phyloP scores from a whole-genome alignment of 2,329 filamentous ascomycete species.

The Aspergillus sp. region DNA sequence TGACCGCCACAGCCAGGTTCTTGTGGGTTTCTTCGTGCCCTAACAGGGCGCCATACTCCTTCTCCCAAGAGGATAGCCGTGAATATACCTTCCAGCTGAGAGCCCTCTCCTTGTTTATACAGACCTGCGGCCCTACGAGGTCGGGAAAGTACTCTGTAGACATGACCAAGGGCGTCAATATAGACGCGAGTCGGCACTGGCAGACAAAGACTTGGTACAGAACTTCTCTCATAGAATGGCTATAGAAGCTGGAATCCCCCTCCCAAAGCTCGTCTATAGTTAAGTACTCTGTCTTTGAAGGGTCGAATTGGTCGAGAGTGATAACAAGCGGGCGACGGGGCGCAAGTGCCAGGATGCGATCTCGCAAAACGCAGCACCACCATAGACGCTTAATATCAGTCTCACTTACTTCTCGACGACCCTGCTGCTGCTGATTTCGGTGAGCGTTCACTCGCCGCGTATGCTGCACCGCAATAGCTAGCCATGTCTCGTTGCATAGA shows the following conservation, averaged over 20 bases:
- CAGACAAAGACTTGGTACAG: background rate
- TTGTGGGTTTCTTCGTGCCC: background rate
- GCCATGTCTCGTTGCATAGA: background rate
- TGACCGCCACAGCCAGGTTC: background rate
- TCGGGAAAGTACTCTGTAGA: background rate
- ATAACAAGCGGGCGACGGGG: background rate
- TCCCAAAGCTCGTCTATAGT: background rate
- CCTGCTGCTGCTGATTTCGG: background rate
- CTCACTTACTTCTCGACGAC: too few relatives aligned
- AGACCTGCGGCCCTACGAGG: background rate
- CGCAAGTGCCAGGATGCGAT: background rate
- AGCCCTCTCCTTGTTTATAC: background rate
- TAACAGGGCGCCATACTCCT: background rate
- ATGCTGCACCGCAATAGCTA: background rate
- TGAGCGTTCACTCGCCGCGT: background rate
- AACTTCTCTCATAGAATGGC: background rate
- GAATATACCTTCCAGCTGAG: background rate
- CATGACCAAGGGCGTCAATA: background rate
- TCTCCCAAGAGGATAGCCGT: background rate
- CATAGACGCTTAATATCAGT: background rate
- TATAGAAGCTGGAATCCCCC: background rate
- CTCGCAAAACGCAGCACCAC: background rate
- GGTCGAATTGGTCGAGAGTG: background rate
- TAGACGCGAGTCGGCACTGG: background rate
- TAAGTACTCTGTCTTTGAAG: background rate